phyloP scores from a whole-genome alignment of 1,284 basidiomycete genomes.

The Sanghuangporus baumii region DNA sequence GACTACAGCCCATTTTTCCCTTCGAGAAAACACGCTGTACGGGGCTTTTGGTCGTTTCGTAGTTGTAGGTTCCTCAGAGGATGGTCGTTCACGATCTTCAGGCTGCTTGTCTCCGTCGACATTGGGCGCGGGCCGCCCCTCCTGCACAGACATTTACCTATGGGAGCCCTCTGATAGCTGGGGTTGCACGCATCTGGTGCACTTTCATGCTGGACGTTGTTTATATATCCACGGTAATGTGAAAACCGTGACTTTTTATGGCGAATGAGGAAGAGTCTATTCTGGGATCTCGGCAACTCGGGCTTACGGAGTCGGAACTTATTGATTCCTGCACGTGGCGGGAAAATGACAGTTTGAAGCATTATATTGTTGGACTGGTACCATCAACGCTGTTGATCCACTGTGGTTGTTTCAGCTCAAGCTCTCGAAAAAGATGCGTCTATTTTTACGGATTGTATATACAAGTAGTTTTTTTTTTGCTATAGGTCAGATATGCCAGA shows the following conservation, averaged over 20 bases:
- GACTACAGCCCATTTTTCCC: conserved; percentile 68
- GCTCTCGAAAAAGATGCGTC: too few relatives aligned
- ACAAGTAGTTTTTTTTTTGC: too few relatives aligned
- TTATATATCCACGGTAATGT: neutral
- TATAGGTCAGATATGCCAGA: neutral
- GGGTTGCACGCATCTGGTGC: neutral
- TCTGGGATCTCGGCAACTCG: neutral
- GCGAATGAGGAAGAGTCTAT: neutral
- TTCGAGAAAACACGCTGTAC: conserved; percentile 48
- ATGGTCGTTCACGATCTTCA: neutral
- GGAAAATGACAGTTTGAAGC: neutral
- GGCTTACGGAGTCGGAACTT: neutral
- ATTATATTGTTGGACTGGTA: too few relatives aligned
- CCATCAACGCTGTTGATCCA: too few relatives aligned
- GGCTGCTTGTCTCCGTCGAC: neutral
- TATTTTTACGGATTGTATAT: too few relatives aligned
- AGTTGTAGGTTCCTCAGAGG: neutral
- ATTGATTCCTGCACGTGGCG: neutral
- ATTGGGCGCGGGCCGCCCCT: neutral
- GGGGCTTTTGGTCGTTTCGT: conserved; percentile 23
- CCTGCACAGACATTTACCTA: neutral
- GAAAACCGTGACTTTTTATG: neutral
- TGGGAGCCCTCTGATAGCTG: neutral
- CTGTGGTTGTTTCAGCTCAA: too few relatives aligned
- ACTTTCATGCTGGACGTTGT: neutral